These are phyloP conservation scores for Moniliella sp. DNA, from an alignment of 1,284 basidiomycete species.

Conservation along the genomic window DNA sequence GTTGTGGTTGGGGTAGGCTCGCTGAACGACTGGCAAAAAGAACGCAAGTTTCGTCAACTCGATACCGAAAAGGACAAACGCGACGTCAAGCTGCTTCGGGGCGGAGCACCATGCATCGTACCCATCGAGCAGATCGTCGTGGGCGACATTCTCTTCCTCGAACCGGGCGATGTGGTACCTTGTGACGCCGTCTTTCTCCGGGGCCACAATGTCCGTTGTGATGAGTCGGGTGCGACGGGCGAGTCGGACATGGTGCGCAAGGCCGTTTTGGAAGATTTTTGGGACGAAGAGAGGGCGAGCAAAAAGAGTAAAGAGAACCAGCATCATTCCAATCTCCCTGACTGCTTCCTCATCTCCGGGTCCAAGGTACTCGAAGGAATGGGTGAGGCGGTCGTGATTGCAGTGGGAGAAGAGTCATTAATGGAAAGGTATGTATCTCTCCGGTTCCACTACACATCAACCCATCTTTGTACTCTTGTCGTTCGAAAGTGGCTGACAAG, in stretches of 20 bases:
- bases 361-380: constrained; percentile 84
- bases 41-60: constrained; percentile 71
- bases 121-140: constrained; percentile 60
- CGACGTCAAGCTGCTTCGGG: constrained; percentile 68
- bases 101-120: constrained; percentile 65
- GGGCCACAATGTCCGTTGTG: constrained; percentile 82
- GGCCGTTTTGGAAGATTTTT: constrained; percentile 49
- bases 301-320: constrained; percentile 39
- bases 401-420: constrained; percentile 79
- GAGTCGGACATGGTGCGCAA: constrained; percentile 90
- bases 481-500: no score
- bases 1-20: constrained; percentile 47
- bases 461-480: no score
- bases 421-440: constrained; percentile 69
- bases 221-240: constrained; percentile 86
- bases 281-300: constrained; percentile 27
- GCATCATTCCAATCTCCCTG: no score
- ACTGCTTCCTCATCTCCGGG: constrained; percentile 84
- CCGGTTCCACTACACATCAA: constrained; percentile 39
- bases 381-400: constrained; percentile 71
- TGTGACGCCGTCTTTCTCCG: constrained; percentile 81
- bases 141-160: constrained; percentile 70
- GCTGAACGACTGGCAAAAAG: constrained; percentile 87
- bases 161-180: constrained; percentile 84
- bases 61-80: constrained; percentile 92